Evolutionary conservation across 345 rosid species (phyloP), one percentile per base, ranked within the genome.

Genomic region (Viola odorata): DNA sequence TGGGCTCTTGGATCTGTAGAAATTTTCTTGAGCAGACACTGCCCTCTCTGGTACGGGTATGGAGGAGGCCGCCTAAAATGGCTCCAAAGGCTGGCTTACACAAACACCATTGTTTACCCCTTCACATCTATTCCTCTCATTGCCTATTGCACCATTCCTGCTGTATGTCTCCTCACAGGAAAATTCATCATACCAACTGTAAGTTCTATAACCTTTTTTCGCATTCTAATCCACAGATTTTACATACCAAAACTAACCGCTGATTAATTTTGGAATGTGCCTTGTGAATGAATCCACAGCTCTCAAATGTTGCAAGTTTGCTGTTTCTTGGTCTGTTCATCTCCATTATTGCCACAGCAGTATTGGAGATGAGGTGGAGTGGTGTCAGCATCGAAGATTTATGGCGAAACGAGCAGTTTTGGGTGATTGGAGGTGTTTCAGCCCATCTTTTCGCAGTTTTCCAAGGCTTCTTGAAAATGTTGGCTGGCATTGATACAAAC

Each of bases 1-100:
- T 92, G 96, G 98, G 98, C 98, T 53, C 96, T 92, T 62, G 98
- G 98, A 11, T 89, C 98, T 0, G 96, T 92, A 0, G 96, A 92
- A 77, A 89, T 92, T 62, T 92, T 92, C 86, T 80, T 94, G 57
- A 94, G 99, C 62, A 76, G 99, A 64, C 99, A 94, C 59, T 90
- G 97, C 69, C 97, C 99, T 5, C 83, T 94, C 14, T 90, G 99
- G 99, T 94, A 94, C 38, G 99, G 97, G 3, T 86, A 70, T 58
- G 90, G 99, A 44, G 99, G 88, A 16, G 99, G 99, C 57, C 97
- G 99, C 51, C 99, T 94, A 66, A 87, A 83, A 66, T 81, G 77
- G 83, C 95, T 94, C 3, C 97, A 90, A 77, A 87, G 99, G 79
- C 70, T 94, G 64, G 91, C 99, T 14, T 90, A 88, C 60, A 68